These are phyloP conservation scores for Diaporthe sp. DNA, from an alignment of 2,329 filamentous ascomycete genomes.

Conservation along the genomic window DNA sequence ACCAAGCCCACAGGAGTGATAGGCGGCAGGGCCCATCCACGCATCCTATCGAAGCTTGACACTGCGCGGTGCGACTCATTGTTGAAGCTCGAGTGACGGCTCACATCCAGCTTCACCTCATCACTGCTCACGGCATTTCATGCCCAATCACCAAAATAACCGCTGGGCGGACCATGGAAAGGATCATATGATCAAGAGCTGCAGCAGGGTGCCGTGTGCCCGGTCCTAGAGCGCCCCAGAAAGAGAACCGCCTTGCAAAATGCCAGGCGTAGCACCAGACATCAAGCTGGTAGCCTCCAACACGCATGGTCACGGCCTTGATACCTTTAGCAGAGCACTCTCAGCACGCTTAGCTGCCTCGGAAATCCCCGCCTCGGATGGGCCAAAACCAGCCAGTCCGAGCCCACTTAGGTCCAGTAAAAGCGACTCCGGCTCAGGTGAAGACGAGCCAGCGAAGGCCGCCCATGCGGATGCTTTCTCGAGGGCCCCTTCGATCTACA, in stretches of 20 bases:
- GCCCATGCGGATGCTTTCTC: neutral
- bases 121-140: neutral
- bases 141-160: neutral
- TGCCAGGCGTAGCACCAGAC: conserved; percentile 34
- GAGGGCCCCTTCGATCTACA: conserved; percentile 51
- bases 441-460: neutral
- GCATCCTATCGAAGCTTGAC: conserved; percentile 1
- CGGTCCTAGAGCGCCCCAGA: neutral
- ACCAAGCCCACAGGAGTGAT: neutral
- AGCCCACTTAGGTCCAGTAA: conserved; percentile 10
- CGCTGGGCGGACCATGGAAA: conserved; percentile 1
- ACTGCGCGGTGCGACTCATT: neutral
- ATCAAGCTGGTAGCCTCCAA: conserved; percentile 36
- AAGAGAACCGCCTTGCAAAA: neutral
- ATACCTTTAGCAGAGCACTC: neutral
- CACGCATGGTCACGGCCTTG: neutral
- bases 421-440: conserved; percentile 37
- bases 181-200: neutral
- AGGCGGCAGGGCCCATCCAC: conserved; percentile 4
- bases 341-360: neutral
- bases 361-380: neutral
- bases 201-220: conserved; percentile 1
- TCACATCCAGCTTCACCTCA: conserved; percentile 2
- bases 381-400: neutral
- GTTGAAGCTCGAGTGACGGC: neutral